Evolutionary conservation across 805 yeast species (phyloP).

Genomic region (Schwanniomyces polymorphus): DNA sequence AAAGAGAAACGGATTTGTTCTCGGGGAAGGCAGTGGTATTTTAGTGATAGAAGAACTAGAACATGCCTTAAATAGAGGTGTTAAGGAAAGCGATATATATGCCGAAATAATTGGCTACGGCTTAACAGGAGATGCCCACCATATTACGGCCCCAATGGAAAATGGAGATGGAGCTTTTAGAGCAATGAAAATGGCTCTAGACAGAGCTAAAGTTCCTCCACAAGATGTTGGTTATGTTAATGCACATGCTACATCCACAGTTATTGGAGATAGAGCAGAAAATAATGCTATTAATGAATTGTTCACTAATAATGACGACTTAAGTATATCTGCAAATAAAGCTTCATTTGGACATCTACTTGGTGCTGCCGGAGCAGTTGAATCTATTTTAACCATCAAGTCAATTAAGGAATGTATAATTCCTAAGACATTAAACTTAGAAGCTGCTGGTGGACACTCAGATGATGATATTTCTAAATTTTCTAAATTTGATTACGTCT

Average conservation of each 20-base stretch:
- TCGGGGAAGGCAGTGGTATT: slow-evolving; percentile 91
- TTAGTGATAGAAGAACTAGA: slow-evolving; percentile 73
- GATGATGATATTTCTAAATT: slow-evolving; percentile 45
- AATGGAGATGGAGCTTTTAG: slow-evolving; percentile 82
- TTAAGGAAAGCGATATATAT: slow-evolving; percentile 54
- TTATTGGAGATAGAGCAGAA: slow-evolving; percentile 87
- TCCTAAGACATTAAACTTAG: slow-evolving; percentile 83
- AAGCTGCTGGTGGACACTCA: slow-evolving; percentile 48
- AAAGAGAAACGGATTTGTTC: slow-evolving; percentile 79
- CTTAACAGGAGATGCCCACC: slow-evolving; percentile 85
- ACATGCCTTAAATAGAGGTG: slow-evolving; percentile 67
- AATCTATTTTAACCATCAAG: slow-evolving; percentile 74
- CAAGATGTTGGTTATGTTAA: slow-evolving; percentile 71
- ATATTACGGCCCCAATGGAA: slow-evolving; percentile 86
- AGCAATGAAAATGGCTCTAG: slow-evolving; percentile 78
- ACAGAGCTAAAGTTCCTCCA: slow-evolving; percentile 47
- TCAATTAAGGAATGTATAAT: slow-evolving; percentile 56
- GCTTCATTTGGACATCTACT: slow-evolving; percentile 92
- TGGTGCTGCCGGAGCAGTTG: slow-evolving; percentile 97
- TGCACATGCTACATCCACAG: slow-evolving; percentile 96
- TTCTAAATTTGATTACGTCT: slow-evolving; percentile 57
- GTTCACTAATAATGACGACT: slow-evolving; percentile 34
- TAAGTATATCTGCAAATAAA: slow-evolving; percentile 77
- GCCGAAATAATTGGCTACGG: slow-evolving; percentile 91
- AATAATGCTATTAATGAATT: slow-evolving; percentile 65